phyloP scores from a whole-genome alignment of 768 basidiomycete genomes.

The Psilocybe sp. region DNA sequence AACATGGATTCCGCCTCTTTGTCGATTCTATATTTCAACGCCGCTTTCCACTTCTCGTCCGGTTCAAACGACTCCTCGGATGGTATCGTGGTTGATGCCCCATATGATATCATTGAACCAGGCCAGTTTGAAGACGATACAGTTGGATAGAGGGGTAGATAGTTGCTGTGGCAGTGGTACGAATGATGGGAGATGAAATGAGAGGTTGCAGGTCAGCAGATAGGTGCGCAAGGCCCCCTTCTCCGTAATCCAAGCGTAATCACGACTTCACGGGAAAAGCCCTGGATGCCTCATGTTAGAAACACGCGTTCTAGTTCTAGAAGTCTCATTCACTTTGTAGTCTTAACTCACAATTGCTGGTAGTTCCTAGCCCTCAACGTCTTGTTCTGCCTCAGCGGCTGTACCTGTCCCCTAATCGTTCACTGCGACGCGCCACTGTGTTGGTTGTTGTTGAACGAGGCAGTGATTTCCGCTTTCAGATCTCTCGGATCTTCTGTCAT shows the following conservation, averaged over 20 bases:
- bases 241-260: constrained; percentile 20
- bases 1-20: constrained; percentile 39
- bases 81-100: constrained; percentile 20
- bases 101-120: constrained; percentile 34
- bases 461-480: constrained; percentile 21
- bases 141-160: constrained; percentile 6
- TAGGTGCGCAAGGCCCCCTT: constrained; percentile 20
- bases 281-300: constrained; percentile 57
- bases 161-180: constrained; percentile 15
- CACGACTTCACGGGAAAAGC: constrained; percentile 33
- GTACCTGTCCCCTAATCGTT: constrained; percentile 10
- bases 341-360: constrained; percentile 23
- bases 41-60: constrained; percentile 52
- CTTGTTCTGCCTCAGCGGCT: constrained; percentile 8
- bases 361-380: constrained; percentile 12
- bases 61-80: constrained; percentile 36
- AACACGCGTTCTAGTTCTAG: constrained; percentile 39
- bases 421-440: constrained; percentile 13
- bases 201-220: constrained; percentile 19
- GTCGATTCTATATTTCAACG: constrained; percentile 47
- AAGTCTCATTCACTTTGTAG: constrained; percentile 17
- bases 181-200: constrained; percentile 9
- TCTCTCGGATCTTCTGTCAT: constrained; percentile 20
- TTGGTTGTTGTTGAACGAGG: constrained; percentile 23
- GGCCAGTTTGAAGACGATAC: constrained; percentile 7